A percentile compares a stretch with the other conserved stretches of the same genome.
phyloP scores from a whole-genome alignment of 2,329 filamentous ascomycete genomes.

The Aspergillus sp. region DNA sequence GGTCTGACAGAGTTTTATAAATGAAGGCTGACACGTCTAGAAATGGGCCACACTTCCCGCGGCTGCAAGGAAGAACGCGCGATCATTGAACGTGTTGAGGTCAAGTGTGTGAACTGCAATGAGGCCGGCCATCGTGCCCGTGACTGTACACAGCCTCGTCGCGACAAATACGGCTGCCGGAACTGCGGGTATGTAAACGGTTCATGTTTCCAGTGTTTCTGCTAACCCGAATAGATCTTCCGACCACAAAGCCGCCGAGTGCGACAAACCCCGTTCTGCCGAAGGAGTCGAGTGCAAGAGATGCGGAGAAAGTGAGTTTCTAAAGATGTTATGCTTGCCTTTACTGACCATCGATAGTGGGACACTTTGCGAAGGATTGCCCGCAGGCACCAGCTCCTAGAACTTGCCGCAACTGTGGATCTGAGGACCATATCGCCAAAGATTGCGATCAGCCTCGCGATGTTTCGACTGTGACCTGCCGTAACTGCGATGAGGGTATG shows the following conservation, averaged over 20 bases:
- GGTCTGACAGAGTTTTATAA: not conserved
- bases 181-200: conserved; percentile 49
- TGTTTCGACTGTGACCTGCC: conserved; percentile 41
- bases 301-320: conserved; percentile 40
- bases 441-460: conserved; percentile 46
- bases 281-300: conserved; percentile 47
- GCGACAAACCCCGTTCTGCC: conserved; percentile 46
- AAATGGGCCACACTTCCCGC: conserved; percentile 49
- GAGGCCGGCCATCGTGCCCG: conserved; percentile 50
- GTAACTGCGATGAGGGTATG: conserved; percentile 47
- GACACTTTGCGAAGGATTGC: conserved; percentile 50
- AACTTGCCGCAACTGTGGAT: conserved; percentile 48
- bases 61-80: conserved; percentile 50
- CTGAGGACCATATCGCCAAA: conserved; percentile 43
- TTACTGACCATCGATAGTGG: conserved; percentile 30
- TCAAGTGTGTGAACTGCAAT: conserved; percentile 53
- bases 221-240: conserved; percentile 32
- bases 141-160: conserved; percentile 44
- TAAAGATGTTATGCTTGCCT: not conserved
- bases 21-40: conserved; percentile 24
- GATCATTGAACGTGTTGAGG: conserved; percentile 40
- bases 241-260: conserved; percentile 51
- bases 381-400: conserved; percentile 35
- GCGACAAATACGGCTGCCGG: conserved; percentile 47
- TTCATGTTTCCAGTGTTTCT: not conserved